Evolutionary conservation across 257 asterid genomes (phyloP), one percentile per base, ranked within the genome.

Genomic region (Solanum chiquidenum): DNA sequence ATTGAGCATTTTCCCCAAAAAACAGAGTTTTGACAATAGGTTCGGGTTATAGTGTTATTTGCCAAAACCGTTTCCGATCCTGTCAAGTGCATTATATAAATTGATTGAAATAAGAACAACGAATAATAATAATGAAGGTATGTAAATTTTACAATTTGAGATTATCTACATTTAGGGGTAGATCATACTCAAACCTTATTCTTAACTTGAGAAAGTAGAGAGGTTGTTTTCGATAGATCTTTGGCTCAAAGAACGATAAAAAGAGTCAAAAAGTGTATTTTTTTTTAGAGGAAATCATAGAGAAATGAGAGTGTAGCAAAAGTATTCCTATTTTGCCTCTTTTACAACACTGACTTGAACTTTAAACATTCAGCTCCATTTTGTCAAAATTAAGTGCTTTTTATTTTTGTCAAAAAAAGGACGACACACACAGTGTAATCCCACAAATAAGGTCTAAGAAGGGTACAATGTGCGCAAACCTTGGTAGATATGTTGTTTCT

Each of bases 51-150:
- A 18, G 98, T 96, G 86, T 96, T 98, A 42, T 95, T 95, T 12
- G 98, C 95, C 90, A 97, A 88, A 73, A 94, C 94, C 0, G 94
- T 87, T 80, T 98, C 98, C 2, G 98, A 92, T 16, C 94, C 98
- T 0, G 96, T 93, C 93, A 95, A 85, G 34, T 91, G 98, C 37
- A 97, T 89, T 86, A 87, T 90, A 86, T 97, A 97, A 85, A 94
- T 86, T 1, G 98, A 46, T 46, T 46, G 18, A 46, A 46, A 46
- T 46, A 46, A 12, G 20, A 46, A 46, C 55, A 13, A 46, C 18
- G 55, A 46, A 46, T 46, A 46, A 0, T 46, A 46, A 12, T 46
- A 46, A 46, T 46, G 55, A 46, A 44, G 52, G 52, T 12, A 44
- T 1, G 52, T 44, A 44, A 44, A 44, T 44, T 44, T 44, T 44